These are phyloP conservation scores for Gomphus sp. DNA, from an alignment of 1,284 basidiomycete species.

Conservation along the genomic window DNA sequence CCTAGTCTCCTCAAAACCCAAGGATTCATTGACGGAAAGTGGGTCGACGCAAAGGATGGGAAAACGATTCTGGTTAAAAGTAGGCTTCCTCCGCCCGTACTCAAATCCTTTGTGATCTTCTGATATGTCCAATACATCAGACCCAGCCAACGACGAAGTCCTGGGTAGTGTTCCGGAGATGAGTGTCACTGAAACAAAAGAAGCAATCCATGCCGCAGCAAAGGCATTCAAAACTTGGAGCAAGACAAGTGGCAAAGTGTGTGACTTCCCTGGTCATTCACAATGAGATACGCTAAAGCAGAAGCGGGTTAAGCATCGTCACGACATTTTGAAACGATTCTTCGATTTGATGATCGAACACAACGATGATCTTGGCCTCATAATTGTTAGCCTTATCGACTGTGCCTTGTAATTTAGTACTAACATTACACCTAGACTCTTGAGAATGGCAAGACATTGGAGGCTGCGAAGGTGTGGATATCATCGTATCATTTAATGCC, in stretches of 20 bases:
- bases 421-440: conserved; percentile 47
- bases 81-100: conserved; percentile 28
- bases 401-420: conserved; percentile 5
- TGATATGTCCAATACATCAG: conserved; percentile 28
- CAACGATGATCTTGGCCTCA: conserved; percentile 71
- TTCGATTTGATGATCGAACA: conserved; percentile 68
- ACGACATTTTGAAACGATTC: conserved; percentile 72
- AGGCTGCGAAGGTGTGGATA: conserved; percentile 60
- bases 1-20: conserved; percentile 64
- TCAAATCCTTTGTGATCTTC: not conserved
- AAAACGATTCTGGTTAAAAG: conserved; percentile 68
- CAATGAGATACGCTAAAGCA: not conserved
- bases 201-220: conserved; percentile 70
- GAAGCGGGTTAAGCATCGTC: conserved; percentile 44
- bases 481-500: not conserved
- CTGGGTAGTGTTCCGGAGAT: conserved; percentile 84
- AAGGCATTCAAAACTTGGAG: conserved; percentile 77
- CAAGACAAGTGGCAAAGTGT: conserved; percentile 71
- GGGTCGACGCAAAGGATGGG: conserved; percentile 69
- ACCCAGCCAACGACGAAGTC: conserved; percentile 75
- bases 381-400: conserved; percentile 50
- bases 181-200: conserved; percentile 70
- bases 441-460: conserved; percentile 87
- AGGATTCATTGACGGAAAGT: conserved; percentile 74
- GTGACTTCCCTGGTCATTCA: not conserved